Evolutionary conservation across 148 eudicot species (phyloP).

Genomic region (Vaccinium macrocarpon): DNA sequence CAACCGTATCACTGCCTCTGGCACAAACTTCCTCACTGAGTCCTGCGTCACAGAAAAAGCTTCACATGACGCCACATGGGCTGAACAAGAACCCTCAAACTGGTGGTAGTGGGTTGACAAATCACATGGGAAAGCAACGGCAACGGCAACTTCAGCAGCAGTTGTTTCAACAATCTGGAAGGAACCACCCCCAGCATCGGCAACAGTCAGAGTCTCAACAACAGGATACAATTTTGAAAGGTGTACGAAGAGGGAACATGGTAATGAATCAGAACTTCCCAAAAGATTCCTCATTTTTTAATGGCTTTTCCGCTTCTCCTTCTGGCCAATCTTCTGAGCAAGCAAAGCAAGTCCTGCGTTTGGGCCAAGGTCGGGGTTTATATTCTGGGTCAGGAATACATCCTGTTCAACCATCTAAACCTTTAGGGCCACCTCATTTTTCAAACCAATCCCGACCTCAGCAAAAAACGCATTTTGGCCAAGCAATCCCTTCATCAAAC

Average conservation of each 20-base stretch:
- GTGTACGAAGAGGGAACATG: conserved; percentile 59
- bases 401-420: conserved; percentile 41
- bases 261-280: conserved; percentile 50
- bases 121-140: conserved; percentile 59
- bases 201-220: conserved; percentile 62
- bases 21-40: conserved; percentile 48
- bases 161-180: conserved; percentile 47
- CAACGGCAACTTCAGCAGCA: conserved; percentile 49
- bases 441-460: conserved; percentile 43
- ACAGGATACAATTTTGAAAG: conserved; percentile 59
- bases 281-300: conserved; percentile 44
- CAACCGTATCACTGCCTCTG: conserved; percentile 41
- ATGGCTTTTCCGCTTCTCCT: conserved; percentile 48
- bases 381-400: conserved; percentile 38
- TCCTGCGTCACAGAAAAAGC: conserved; percentile 55
- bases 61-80: conserved; percentile 47
- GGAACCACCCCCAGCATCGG: conserved; percentile 66
- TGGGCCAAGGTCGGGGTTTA: conserved; percentile 43
- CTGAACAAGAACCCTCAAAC: conserved; percentile 46
- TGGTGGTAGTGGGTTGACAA: conserved; percentile 42
- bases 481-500: conserved; percentile 38
- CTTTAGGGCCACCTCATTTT: conserved; percentile 31
- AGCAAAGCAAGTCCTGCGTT: conserved; percentile 42
- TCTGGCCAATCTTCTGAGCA: conserved; percentile 59
- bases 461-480: conserved; percentile 45